Base-by-base conservation (phyloP, 306 rosid genomes). In the Trifolium fragiferum region DNA sequence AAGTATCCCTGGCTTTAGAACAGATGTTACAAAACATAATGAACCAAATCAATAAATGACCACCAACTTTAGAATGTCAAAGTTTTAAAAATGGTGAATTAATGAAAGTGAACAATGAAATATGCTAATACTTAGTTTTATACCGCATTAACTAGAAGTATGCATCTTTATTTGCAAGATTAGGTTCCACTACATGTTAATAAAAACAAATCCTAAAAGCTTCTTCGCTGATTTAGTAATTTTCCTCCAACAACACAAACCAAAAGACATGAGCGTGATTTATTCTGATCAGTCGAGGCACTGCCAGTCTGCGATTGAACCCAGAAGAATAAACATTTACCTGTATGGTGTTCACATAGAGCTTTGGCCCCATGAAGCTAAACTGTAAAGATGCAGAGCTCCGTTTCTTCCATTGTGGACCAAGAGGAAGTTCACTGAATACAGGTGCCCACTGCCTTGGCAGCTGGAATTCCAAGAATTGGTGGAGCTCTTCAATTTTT, bases 361-460 rank as follows among this genome's bases (percentile, higher is more conserved):
- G 98, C 85, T 84, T 93, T 40, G 98, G 93, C 37, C 98, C 97
- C 89, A 93, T 59, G 72, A 93, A 89, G 86, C 98, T 93, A 86
- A 93, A 93, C 87, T 91, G 98, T 53, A 93, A 86, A 79, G 97
- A 91, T 63, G 87, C 71, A 84, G 76, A 83, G 78, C 87, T 83
- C 54, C 85, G 89, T 59, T 86, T 96, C 82, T 84, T 93, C 79
- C 94, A 78, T 77, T 93, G 98, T 33, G 97, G 98, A 77, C 98
- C 98, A 77, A 93, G 98, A 30, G 98, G 98, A 80, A 93, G 98
- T 30, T 93, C 98, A 47, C 94, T 91, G 84, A 91, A 93, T 72
- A 93, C 89, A 72, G 98, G 98, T 41, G 98, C 98, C 98, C 98
- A 93, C 80, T 91, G 98, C 85, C 97, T 86, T 30, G 98, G 97